Base-by-base conservation (phyloP, 768 basidiomycete genomes). In the Termitomyces sp. region DNA sequence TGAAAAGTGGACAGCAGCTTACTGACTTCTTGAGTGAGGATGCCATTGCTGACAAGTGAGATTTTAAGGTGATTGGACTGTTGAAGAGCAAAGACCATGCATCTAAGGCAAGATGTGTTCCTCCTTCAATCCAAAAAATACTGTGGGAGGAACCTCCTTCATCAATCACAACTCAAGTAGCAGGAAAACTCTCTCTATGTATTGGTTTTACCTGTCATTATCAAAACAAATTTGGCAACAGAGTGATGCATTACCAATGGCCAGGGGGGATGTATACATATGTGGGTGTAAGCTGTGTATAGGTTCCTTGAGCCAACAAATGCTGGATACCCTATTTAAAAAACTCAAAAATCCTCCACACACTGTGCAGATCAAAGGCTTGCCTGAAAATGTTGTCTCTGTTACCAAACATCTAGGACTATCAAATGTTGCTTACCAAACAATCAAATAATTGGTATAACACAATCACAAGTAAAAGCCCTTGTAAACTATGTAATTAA, bases 401-500 rank as follows among this genome's bases (percentile, higher is more conserved):
- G 2, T 59, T 6, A 36, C 29, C 14, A 12, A 15, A 56, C 10
- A n/a, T 48, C n/a, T 9, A 25, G 45, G 10, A 1, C 38, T 2
- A 10, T 36, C 0, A 32, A 20, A 8, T 60, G 62, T 42, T 7
- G 25, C 2, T 36, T 63, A 7, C 50, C 54, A 8, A 45, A 58
- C 20, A 29, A 63, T 46, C 9, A 38, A 8, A 29, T 5, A 2
- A 17, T 63, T 0, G 32, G 20, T 5, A 14, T 63, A 4, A 11
- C 2, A 5, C n/a, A 34, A 5, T 40, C 59, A 0, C 62, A 63
- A 14, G 57, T 63, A 14, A 47, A 59, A 10, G 57, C 59, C 0
- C 42, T 56, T 36, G 46, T 51, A 1, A 62, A 63, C 20, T 63
- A 58, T 48, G 48, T 65, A 8, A 71, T 74, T 65, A 73, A 73